phyloP scores from a whole-genome alignment of 164 flowering plant genomes.

The Santalum album region DNA sequence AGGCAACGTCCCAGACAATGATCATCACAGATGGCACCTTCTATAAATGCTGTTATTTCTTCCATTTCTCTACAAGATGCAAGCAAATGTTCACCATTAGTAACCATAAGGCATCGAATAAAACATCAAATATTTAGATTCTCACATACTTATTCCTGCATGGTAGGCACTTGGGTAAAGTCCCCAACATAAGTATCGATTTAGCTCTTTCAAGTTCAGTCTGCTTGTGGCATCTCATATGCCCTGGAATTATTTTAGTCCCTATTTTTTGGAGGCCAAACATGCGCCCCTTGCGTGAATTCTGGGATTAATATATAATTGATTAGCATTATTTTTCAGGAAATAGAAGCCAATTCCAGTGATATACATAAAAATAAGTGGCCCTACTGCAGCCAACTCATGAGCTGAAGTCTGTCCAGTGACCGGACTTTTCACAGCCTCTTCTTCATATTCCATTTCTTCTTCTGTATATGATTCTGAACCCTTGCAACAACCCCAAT shows the following conservation, averaged over 20 bases:
- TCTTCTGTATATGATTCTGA: slow-evolving; percentile 53
- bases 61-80: slow-evolving; percentile 70
- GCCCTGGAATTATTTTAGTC: slow-evolving; percentile 74
- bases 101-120: neutral
- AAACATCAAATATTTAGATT: neutral
- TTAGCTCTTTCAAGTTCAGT: slow-evolving; percentile 89
- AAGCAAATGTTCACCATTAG: slow-evolving; percentile 1
- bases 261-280: slow-evolving; percentile 89
- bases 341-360: neutral
- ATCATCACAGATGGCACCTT: slow-evolving; percentile 72
- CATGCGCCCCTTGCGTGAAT: slow-evolving; percentile 61
- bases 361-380: slow-evolving; percentile 4
- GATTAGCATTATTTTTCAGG: neutral
- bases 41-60: slow-evolving; percentile 77
- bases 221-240: slow-evolving; percentile 70
- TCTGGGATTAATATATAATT: slow-evolving; percentile 29
- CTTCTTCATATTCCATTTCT: slow-evolving; percentile 48
- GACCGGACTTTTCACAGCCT: slow-evolving; percentile 18
- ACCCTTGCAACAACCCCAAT: slow-evolving; percentile 50
- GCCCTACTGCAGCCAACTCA: slow-evolving; percentile 66
- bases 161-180: slow-evolving; percentile 77
- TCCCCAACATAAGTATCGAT: slow-evolving; percentile 66
- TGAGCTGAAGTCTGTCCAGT: slow-evolving; percentile 28
- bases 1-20: slow-evolving; percentile 92
- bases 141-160: slow-evolving; percentile 76